Base-by-base conservation (phyloP, 176 grass and related monocot genomes). In the Ananas comosus region DNA sequence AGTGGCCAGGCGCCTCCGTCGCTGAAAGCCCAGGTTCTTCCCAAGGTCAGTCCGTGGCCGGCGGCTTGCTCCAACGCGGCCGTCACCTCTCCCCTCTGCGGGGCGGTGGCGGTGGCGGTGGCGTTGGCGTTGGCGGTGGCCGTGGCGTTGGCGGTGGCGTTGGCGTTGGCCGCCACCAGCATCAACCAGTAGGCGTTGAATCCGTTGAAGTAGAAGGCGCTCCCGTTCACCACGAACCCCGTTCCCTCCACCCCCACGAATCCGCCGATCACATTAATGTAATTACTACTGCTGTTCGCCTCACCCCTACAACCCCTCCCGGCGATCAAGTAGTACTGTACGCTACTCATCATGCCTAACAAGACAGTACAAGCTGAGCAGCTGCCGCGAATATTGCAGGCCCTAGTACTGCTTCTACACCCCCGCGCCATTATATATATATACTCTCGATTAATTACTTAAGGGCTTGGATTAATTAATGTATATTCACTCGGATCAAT, bases 131-230 rank as follows among this genome's bases (percentile, higher is more conserved):
- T 76, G 0, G 88, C 73, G n/a, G n/a, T n/a, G n/a, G n/a, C n/a
- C n/a, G n/a, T 23, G 22, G 22, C 22, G 22, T 23, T 11, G 48
- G 80, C 29, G 65, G n/a, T 23, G 22, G 22, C 22, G 22, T 23
- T 11, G 48, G 80, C 29, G 65, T 81, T 76, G 0, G 88, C 73
- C 13, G 88, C 88, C 69, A 82, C 53, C 66, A 66, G 21, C 92
- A 96, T 91, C 2, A 92, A 65, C 92, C 88, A 96, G 80, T 96
- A 92, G 0, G 92, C 78, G 69, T 96, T 96, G 88, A 96, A 96
- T 1, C 92, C 92, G 67, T 90, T 91, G 52, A 91, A 76, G 76
- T 80, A 86, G 49, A 96, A 28, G 12, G 79, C 2, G 19, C 73
- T 22, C 48, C 75, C 74, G 10, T 51, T 18, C 21, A 64, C 57